Base-by-base conservation (phyloP, 2,329 filamentous ascomycete species). In the Ramichloridium luteum region DNA sequence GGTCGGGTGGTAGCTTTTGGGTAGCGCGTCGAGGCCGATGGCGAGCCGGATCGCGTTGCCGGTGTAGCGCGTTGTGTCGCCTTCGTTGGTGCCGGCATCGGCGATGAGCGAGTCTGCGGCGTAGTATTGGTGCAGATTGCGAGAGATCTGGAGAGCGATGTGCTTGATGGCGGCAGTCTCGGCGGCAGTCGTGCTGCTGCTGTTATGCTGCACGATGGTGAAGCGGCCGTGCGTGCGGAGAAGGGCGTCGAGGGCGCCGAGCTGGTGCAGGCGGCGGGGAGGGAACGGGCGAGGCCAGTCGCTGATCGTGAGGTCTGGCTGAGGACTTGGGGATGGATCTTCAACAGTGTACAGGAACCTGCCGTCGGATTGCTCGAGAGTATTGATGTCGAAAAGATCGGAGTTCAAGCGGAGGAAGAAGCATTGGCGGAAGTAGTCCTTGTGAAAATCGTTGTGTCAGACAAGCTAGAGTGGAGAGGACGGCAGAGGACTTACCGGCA, bases 91-190 rank as follows among this genome's bases (percentile, higher is more conserved):
- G 8, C 20, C 8, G 8, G 20, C 8, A n/a, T n/a, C 8, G 20
- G 20, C 8, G 29, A 72, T 60, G 5, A 54, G 41, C 2, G 64
- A 55, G 41, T 73, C 69, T 12, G 68, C 69, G 30, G 55, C 60
- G 48, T 69, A 71, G 44, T 74, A 74, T 44, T 74, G 70, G 37
- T 66, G 59, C 3, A 74, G 53, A 41, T 73, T 74, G 17, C 68
- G 63, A 15, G 69, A 68, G 25, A 71, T 59, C 40, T 74, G 69
- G 4, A 72, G 44, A 1, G 68, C 68, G 25, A 65, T 43, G 10
- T 53, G 37, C n/a, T 42, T 25, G 8, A n/a, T 8, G 20, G 20
- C 8, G n/a, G n/a, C n/a, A n/a, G n/a, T n/a, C n/a, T n/a, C n/a
- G n/a, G n/a, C n/a, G 13, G 45, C 55, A 32, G 43, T 34, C 29